These are phyloP conservation scores for Phallus indusiatus DNA, from an alignment of 768 basidiomycete species.

Conservation along the genomic window DNA sequence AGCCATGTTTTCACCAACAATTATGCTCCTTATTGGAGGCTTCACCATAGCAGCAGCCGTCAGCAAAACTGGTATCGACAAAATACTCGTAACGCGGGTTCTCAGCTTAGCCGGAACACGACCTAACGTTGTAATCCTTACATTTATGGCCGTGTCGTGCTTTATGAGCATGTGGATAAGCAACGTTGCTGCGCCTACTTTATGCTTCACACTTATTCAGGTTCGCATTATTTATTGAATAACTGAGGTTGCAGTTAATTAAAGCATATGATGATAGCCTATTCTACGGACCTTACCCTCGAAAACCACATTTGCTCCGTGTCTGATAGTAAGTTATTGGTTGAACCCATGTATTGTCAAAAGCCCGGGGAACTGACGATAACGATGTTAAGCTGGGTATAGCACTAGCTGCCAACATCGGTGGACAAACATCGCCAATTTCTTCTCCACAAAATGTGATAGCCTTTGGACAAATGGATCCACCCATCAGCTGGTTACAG, in stretches of 20 bases:
- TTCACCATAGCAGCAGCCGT: constrained; percentile 97
- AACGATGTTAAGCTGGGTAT: constrained; percentile 68
- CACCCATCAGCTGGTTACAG: constrained; percentile 72
- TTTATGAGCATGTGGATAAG: constrained; percentile 99
- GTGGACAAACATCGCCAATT: constrained; percentile 94
- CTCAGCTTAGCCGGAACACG: constrained; percentile 83
- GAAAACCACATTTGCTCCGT: constrained; percentile 78
- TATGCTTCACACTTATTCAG: constrained; percentile 92
- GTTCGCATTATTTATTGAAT: constrained; percentile 16
- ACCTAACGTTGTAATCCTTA: constrained; percentile 79
- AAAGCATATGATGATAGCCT: constrained; percentile 44
- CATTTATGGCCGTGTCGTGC: constrained; percentile 93
- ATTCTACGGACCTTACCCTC: constrained; percentile 87
- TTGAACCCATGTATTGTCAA: background rate
- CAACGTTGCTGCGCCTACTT: constrained; percentile 95
- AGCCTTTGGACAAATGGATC: constrained; percentile 80
- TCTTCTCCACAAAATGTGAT: constrained; percentile 98
- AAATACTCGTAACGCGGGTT: constrained; percentile 82
- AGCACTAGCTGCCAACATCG: constrained; percentile 96
- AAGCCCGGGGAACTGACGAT: constrained; percentile 4
- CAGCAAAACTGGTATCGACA: constrained; percentile 92
- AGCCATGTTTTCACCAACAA: constrained; percentile 93
- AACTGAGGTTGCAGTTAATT: background rate
- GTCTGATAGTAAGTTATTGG: constrained; percentile 68
- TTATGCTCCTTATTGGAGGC: constrained; percentile 96